Evolutionary conservation across 169 alveolate genomes (phyloP), one percentile per base, ranked within the genome.

Genomic region (Cryptosporidium muris): DNA sequence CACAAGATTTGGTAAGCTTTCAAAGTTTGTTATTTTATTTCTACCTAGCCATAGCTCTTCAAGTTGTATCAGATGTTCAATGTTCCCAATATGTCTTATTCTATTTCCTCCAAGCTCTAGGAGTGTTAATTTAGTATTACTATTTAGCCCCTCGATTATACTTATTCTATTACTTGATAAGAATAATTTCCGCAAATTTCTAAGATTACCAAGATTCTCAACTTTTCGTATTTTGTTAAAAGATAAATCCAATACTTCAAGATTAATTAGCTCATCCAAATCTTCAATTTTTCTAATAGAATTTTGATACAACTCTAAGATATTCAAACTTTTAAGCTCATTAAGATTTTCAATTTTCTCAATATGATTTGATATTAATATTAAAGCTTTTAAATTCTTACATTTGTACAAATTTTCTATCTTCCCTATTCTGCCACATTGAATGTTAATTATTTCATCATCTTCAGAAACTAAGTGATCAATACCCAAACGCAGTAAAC

Each of bases 41-140:
- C 92, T 91, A 34, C 97, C 97, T 38, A 95, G 82, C 97, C 96
- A 94, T 51, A 95, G 90, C 60, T 95, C 94, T 64, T 62, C 89
- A 51, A 95, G 90, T 38, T 89, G 66, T 40, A 52, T 68, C 34
- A 94, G 91, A 58, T 64, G 68, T 52, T 67, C 89, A 49, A 95
- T 60, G 54, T 92, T 93, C 64, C 91, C 97, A 68, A 93, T 92
- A 49, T 68, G 89, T 47, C 92, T 81, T 36, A 95, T 91, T 81
- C 81, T 88, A 89, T 95, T 95, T 49, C 95, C 92, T 38, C 96
- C 96, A 48, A 95, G 91, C 65, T 94, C 97, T 52, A 95, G 88
- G 14, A 92, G 88, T 85, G 74, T 81, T 88, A 95, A 88, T 16
- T 92, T 74, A 64, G 62, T 80, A 45, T 91, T 88, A 34, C 81